Evolutionary conservation across 2,329 filamentous ascomycete species (phyloP).

Genomic region (Aspergillus caelatus): DNA sequence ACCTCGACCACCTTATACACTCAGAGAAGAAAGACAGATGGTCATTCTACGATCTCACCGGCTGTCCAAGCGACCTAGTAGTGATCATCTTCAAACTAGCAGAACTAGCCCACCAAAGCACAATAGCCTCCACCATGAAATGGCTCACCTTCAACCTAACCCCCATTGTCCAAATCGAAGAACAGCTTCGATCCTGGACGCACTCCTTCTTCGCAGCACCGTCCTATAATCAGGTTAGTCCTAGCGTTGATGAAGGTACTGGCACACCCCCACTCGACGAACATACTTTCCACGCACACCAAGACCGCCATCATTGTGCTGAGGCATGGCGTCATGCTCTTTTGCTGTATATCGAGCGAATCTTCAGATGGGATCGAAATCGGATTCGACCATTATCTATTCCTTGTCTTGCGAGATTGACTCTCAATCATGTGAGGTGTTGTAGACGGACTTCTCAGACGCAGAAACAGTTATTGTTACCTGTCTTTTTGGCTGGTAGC

Average conservation of each 20-base stretch:
- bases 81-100: slow-evolving; percentile 31
- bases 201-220: not conserved
- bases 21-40: slow-evolving; percentile 24
- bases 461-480: not conserved
- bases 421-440: not conserved
- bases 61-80: slow-evolving; percentile 36
- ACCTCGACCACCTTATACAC: slow-evolving; percentile 24
- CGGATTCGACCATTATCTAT: not conserved
- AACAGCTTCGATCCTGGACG: not conserved
- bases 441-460: not conserved
- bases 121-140: slow-evolving; percentile 31
- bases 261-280: not conserved
- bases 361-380: slow-evolving; percentile 7
- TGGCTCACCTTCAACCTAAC: slow-evolving; percentile 24
- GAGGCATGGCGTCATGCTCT: slow-evolving; percentile 8
- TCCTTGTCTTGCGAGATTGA: not conserved
- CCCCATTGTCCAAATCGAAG: not conserved
- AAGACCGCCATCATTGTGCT: slow-evolving; percentile 8
- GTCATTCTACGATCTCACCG: slow-evolving; percentile 38
- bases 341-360: slow-evolving; percentile 2
- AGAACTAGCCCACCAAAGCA: slow-evolving; percentile 32
- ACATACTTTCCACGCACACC: not conserved
- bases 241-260: not conserved
- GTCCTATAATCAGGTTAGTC: not conserved
- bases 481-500: slow-evolving; percentile 37